Evolutionary conservation across 2,329 filamentous ascomycete species (phyloP).

Genomic region (Neopestalotiopsis sp.): DNA sequence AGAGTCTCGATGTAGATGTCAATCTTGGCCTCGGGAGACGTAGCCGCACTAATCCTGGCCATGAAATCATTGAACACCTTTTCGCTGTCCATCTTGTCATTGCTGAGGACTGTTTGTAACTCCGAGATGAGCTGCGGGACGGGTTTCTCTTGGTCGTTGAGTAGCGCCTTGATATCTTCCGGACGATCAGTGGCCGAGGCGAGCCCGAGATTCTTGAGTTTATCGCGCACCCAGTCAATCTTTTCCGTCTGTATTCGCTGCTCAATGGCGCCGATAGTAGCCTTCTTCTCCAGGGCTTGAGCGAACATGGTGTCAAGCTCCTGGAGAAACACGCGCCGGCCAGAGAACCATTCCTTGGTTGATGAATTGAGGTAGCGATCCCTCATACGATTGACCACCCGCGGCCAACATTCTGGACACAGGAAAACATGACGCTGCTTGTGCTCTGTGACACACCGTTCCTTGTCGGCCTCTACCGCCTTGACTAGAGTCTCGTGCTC

Average conservation of each 20-base stretch:
- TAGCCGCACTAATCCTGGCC: slow-evolving; percentile 37
- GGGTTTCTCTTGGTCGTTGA: slow-evolving; percentile 32
- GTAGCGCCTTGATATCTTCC: slow-evolving; percentile 28
- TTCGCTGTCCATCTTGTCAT: slow-evolving; percentile 26
- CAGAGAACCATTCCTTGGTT: slow-evolving; percentile 57
- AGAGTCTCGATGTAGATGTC: slow-evolving; percentile 47
- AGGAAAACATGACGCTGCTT: slow-evolving; percentile 47
- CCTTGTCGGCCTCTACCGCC: slow-evolving; percentile 48
- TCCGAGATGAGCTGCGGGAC: slow-evolving; percentile 32
- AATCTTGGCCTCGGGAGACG: slow-evolving; percentile 38
- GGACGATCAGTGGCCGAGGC: slow-evolving; percentile 31
- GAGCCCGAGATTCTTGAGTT: slow-evolving; percentile 31
- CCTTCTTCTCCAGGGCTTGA: slow-evolving; percentile 48
- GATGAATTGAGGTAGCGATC: slow-evolving; percentile 42
- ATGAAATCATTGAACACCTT: slow-evolving; percentile 36
- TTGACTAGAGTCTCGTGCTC: slow-evolving; percentile 42
- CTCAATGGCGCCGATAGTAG: slow-evolving; percentile 52
- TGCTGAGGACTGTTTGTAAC: slow-evolving; percentile 29
- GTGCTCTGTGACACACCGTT: slow-evolving; percentile 48
- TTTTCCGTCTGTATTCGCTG: slow-evolving; percentile 56
- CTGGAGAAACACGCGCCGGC: slow-evolving; percentile 51
- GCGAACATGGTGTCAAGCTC: slow-evolving; percentile 55
- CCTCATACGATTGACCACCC: slow-evolving; percentile 51
- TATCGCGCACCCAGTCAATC: slow-evolving; percentile 56
- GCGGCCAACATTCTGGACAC: slow-evolving; percentile 53